phyloP scores from a whole-genome alignment of 2,329 filamentous ascomycete species.

The Penicillium verrucosum region DNA sequence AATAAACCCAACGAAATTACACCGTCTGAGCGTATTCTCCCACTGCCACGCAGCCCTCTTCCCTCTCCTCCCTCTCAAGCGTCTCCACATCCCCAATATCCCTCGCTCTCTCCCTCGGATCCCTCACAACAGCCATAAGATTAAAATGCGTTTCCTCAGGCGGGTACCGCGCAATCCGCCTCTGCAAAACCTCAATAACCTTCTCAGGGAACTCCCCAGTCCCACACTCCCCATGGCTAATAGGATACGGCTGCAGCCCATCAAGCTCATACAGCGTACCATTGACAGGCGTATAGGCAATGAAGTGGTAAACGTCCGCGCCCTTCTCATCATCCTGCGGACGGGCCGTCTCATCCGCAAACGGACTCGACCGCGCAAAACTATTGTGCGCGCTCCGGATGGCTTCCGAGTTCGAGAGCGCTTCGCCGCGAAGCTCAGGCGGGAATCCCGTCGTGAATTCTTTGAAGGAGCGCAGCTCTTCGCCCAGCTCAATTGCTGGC shows the following conservation, averaged over 20 bases:
- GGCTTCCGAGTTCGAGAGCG: conserved; percentile 66
- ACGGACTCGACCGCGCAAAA: conserved; percentile 83
- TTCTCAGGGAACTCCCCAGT: conserved; percentile 70
- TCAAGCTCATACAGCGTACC: conserved; percentile 89
- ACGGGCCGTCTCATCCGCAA: conserved; percentile 83
- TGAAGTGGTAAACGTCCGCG: conserved; percentile 88
- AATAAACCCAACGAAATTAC: conserved; percentile 96
- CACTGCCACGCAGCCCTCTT: conserved; percentile 87
- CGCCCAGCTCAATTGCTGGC: conserved; percentile 64
- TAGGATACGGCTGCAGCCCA: conserved; percentile 87
- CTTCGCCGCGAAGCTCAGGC: conserved; percentile 68
- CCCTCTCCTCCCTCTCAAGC: conserved; percentile 70
- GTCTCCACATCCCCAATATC: conserved; percentile 80
- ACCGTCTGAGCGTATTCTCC: conserved; percentile 86
- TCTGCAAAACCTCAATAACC: conserved; percentile 82
- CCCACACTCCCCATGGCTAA: conserved; percentile 75
- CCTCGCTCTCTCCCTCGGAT: conserved; percentile 70
- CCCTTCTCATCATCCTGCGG: conserved; percentile 66
- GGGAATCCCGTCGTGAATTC: conserved; percentile 85
- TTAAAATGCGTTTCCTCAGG: conserved; percentile 91
- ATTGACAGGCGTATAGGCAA: conserved; percentile 83
- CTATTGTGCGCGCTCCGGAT: conserved; percentile 83
- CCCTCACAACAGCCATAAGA: conserved; percentile 84
- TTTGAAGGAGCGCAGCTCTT: conserved; percentile 70
- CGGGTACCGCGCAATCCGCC: conserved; percentile 80